Percentiles rank a stretch among this genome's conserved stretches.
phyloP scores from a whole-genome alignment of 1,139 yeast genomes.

The Geotrichum macrosporum region DNA sequence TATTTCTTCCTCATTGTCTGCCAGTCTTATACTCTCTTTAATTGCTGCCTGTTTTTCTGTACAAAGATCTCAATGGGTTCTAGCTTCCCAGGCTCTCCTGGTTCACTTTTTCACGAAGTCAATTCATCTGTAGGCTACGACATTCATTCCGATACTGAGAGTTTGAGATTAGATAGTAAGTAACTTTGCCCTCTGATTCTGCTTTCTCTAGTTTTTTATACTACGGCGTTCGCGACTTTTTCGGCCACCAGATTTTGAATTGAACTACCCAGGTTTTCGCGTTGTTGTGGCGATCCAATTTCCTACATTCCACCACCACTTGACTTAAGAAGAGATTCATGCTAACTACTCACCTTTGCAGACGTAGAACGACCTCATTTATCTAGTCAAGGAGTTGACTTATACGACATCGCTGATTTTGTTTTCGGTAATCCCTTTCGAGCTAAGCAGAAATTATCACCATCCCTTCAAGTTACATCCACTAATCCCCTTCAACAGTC shows the following conservation, averaged over 20 bases:
- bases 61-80: conserved; percentile 1
- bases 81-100: conserved; percentile 3
- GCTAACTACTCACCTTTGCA: neutral
- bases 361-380: conserved; percentile 9
- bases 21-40: no score
- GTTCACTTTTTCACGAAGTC: conserved; percentile 6
- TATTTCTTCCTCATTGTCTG: no score
- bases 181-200: neutral
- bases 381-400: conserved; percentile 10
- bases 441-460: neutral
- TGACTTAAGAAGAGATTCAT: neutral
- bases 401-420: conserved; percentile 2
- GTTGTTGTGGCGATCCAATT: conserved; percentile 12
- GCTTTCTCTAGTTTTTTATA: no score
- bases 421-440: neutral
- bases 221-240: neutral
- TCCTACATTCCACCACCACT: conserved; percentile 9
- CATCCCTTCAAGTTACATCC: no score
- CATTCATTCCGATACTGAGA: conserved; percentile 7
- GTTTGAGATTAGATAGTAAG: conserved; percentile 9
- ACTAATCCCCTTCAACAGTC: conserved; percentile 8
- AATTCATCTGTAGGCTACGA: conserved; percentile 9
- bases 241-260: neutral
- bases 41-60: no score
- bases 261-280: neutral